Conservation (phyloP, 1,284 basidiomycete genomes). For the Rhodotorula sp. region DNA sequence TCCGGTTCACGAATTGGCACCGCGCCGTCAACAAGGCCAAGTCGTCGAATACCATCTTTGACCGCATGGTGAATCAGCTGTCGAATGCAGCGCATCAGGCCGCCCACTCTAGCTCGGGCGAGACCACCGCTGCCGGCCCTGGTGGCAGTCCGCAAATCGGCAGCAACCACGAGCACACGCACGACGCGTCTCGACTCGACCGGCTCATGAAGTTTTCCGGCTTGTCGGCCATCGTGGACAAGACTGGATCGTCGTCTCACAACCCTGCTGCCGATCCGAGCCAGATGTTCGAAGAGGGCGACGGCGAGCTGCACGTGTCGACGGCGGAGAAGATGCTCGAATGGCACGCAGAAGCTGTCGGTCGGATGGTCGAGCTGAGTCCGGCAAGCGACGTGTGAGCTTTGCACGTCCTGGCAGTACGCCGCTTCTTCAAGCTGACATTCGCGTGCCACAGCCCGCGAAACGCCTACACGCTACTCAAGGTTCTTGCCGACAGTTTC, state of each 20-base stretch:
- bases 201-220: slow-evolving; percentile 67
- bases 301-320: slow-evolving; percentile 72
- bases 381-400: slow-evolving; percentile 71
- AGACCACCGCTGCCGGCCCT: neutral
- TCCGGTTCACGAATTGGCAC: slow-evolving; percentile 83
- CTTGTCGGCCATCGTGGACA: slow-evolving; percentile 51
- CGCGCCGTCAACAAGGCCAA: slow-evolving; percentile 68
- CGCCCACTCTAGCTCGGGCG: slow-evolving; percentile 44
- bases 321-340: slow-evolving; percentile 84
- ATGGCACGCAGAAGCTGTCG: slow-evolving; percentile 95
- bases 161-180: slow-evolving; percentile 42
- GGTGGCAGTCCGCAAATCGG: slow-evolving; percentile 52
- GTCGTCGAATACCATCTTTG: slow-evolving; percentile 72
- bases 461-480: slow-evolving; percentile 79
- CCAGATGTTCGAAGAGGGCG: slow-evolving; percentile 60
- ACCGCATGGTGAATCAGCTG: slow-evolving; percentile 88
- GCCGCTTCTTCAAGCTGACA: neutral
- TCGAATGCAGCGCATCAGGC: slow-evolving; percentile 62
- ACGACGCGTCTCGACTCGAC: slow-evolving; percentile 41
- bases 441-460: slow-evolving; percentile 64
- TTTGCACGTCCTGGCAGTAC: slow-evolving; percentile 46
- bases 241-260: slow-evolving; percentile 2
- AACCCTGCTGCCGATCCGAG: slow-evolving; percentile 17
- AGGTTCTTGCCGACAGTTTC: slow-evolving; percentile 84
- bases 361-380: slow-evolving; percentile 85